Base-by-base conservation (phyloP, 2,329 filamentous ascomycete genomes). In the Onygena corvina region DNA sequence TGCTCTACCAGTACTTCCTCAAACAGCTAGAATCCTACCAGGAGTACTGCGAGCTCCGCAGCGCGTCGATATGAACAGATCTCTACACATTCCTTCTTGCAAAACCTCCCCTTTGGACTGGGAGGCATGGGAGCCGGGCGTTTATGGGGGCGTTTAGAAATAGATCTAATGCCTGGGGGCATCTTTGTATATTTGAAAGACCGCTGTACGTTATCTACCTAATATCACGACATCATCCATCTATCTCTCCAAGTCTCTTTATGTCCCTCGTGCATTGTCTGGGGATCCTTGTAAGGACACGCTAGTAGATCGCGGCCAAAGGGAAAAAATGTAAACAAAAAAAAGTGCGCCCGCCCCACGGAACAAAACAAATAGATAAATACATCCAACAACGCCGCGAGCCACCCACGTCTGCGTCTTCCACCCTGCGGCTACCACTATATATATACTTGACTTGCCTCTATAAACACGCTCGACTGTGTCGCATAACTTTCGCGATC, bases 1-100 rank as follows among this genome's bases (percentile, higher is more conserved):
- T 96, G 58, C 73, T 95, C 64, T 96, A 96, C 66, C 90, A 96
- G 70, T 84, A 82, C 52, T 72, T 96, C 50, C 69, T 96, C 62
- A 81, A 84, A 60, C 79, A 82, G 67, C 76, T 96, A 56, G 84
- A 89, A 52, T 57, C 67, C n/a, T 68, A 72, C 58, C 67, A 63
- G 36, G 50, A 47, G n/a, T 27, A 52, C 7, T 56, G 58, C 21
- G 63, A 61, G 47, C 35, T 56, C 23, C 31, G 44, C n/a, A 50
- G 51, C 14, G 34, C 50, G n/a, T 53, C 49, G 5, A 47, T 47
- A 38, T 47, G 31, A 47, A 29, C 4, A 27, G 21, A 29, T 23
- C 20, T 14, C 8, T 2, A 40, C 36, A 36, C n/a, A 36, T 7
- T 11, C 4, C n/a, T 20, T 16, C 9, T 35, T 20, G 9, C 12